phyloP scores from a whole-genome alignment of 176 grass and related monocot species.

The Olyra latifolia region DNA sequence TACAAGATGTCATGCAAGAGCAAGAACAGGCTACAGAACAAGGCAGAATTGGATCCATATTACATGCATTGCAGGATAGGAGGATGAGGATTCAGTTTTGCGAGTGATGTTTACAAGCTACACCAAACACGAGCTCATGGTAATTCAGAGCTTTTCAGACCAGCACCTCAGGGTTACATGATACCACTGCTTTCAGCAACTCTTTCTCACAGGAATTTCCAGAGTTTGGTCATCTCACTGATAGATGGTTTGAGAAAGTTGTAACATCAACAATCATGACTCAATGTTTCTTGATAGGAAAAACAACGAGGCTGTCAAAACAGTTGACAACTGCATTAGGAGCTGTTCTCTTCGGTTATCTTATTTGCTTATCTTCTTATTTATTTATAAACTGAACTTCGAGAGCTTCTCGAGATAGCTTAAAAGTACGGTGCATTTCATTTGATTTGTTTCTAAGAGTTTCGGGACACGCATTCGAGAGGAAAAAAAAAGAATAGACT shows the following conservation, averaged over 20 bases:
- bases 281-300: neutral
- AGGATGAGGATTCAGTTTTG: slow-evolving; percentile 7
- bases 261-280: neutral
- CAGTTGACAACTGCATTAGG: neutral
- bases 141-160: slow-evolving; percentile 23
- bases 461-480: too few species aligned
- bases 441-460: too few species aligned
- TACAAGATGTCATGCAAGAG: neutral
- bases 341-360: too few species aligned
- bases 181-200: slow-evolving; percentile 34
- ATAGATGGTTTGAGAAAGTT: slow-evolving; percentile 28
- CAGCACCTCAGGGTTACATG: slow-evolving; percentile 29
- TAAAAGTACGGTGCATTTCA: too few species aligned
- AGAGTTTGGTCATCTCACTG: slow-evolving; percentile 40
- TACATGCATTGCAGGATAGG: slow-evolving; percentile 15
- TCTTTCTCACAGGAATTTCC: slow-evolving; percentile 25
- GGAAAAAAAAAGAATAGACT: too few species aligned
- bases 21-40: slow-evolving; percentile 48
- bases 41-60: slow-evolving; percentile 22
- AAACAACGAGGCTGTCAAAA: neutral
- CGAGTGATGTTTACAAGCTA: slow-evolving; percentile 31
- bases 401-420: too few species aligned
- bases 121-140: slow-evolving; percentile 44
- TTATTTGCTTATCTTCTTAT: too few species aligned
- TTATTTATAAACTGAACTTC: too few species aligned